phyloP scores from a whole-genome alignment of 163 green algal genomes.

The Chlamydomonas reinhardtii region DNA sequence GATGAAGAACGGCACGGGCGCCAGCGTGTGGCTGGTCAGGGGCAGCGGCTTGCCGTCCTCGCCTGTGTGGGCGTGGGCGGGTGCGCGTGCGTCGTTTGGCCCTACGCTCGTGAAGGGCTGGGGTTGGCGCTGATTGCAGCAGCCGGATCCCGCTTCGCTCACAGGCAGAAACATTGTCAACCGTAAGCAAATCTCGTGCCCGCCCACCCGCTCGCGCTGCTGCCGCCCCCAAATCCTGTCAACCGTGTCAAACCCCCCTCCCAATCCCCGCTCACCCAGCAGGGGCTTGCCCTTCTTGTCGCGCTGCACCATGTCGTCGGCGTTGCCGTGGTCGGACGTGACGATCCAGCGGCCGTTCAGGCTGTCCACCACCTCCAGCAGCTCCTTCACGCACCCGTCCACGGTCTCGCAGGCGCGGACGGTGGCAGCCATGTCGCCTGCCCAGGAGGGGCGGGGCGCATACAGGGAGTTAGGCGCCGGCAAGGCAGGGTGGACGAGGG shows the following conservation, averaged over 20 bases:
- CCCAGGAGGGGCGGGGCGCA: not conserved
- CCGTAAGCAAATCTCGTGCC: too few species aligned
- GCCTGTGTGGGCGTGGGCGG: too few species aligned
- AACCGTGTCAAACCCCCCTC: too few species aligned
- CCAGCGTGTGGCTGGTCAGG: slow-evolving; percentile 95
- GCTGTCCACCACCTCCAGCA: slow-evolving; percentile 75
- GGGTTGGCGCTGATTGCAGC: too few species aligned
- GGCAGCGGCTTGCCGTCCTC: slow-evolving; percentile 79
- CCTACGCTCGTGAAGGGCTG: too few species aligned
- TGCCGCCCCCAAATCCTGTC: too few species aligned
- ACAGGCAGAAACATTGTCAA: too few species aligned
- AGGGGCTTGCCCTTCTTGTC: slow-evolving; percentile 79
- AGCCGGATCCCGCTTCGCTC: too few species aligned
- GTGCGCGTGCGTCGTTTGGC: too few species aligned
- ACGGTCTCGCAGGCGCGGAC: slow-evolving; percentile 76
- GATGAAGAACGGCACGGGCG: slow-evolving; percentile 90
- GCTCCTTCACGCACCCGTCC: slow-evolving; percentile 90
- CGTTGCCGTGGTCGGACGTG: slow-evolving; percentile 96
- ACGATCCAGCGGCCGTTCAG: slow-evolving; percentile 84
- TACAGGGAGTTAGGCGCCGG: too few species aligned
- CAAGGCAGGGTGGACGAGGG: too few species aligned
- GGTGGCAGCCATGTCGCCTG: slow-evolving; percentile 74
- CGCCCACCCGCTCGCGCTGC: too few species aligned
- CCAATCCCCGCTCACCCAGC: slow-evolving; percentile 62
- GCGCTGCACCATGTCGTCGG: slow-evolving; percentile 97